Base-by-base conservation (phyloP, 2,329 filamentous ascomycete species). In the Colletotrichum sp. region DNA sequence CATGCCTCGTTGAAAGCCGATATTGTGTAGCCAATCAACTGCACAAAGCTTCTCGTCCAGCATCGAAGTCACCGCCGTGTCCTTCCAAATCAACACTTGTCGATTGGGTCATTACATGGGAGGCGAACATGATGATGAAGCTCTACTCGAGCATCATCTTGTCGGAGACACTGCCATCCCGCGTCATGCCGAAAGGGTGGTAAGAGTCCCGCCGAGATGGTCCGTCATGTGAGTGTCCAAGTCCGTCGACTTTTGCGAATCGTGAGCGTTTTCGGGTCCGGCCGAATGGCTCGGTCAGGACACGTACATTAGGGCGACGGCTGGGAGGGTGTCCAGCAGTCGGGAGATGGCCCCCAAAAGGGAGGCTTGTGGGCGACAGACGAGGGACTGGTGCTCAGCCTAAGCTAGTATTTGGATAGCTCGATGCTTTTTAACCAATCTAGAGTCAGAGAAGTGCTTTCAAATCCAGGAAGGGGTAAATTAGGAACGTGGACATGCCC, bases 161-260 rank as follows among this genome's bases (percentile, higher is more conserved):
- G 43, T 47, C 43, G n/a, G n/a, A 47, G 43, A 47, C 43, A 47
- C 43, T 47, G 43, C 43, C 43, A 47, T 51, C 21, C 55, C 34
- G 43, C 55, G 55, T 33, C 27, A 36, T 61, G 55, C 55, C 21
- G 38, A 36, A 43, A 15, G 71, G 61, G 62, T 66, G 57, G 69
- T 70, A 55, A 70, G 67, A 73, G 61, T 73, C 57, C 57, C 34
- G 68, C 69, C 57, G 29, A 47, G 21, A n/a, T 51, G 43, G 63
- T 31, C 62, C 27, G 29, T 74, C 72, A 71, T 74, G 68, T 74
- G 63, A 67, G 69, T 69, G n/a, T 33, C 18, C 15, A 57, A 15
- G 62, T 57, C 34, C 36, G 47, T 47, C 72, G 34, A 24, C 29
- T 21, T 58, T 74, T 72, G 43, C 8, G n/a, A 36, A 34, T 62